Conservation (phyloP, 331 rosid genomes). For the Dryas integrifolia region DNA sequence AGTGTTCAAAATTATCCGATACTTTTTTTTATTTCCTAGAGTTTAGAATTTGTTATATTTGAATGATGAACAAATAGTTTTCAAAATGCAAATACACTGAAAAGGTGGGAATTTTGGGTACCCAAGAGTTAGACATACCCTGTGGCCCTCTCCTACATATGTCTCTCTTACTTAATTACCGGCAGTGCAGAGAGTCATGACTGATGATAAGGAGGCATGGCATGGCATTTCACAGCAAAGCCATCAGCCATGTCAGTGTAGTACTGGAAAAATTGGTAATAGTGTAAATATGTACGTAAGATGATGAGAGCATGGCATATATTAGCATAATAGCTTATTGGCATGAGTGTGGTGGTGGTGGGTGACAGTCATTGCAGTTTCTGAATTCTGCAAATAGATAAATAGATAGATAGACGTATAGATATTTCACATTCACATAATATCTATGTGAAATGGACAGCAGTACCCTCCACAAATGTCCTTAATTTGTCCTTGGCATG, state of each 20-base stretch:
- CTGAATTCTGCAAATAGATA: neutral
- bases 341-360: conserved; percentile 23
- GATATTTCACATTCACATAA: conserved; percentile 40
- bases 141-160: conserved; percentile 13
- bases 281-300: too few species aligned
- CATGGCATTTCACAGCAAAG: conserved; percentile 13
- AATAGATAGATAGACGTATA: neutral
- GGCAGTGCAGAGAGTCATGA: too few species aligned
- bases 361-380: conserved; percentile 20
- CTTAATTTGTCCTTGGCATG: conserved; percentile 32
- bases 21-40: neutral
- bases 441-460: conserved; percentile 68
- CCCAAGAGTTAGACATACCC: conserved; percentile 17
- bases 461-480: conserved; percentile 30
- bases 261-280: neutral
- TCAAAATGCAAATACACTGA: conserved; percentile 1
- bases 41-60: neutral
- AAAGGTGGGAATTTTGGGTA: conserved; percentile 11
- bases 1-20: too few species aligned
- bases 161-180: neutral
- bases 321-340: too few species aligned
- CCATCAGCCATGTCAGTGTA: conserved; percentile 20
- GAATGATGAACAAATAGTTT: neutral
- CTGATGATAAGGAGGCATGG: conserved; percentile 4
- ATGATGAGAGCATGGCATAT: conserved; percentile 20